Percentiles rank a stretch among this genome's conserved stretches.
Evolutionary conservation across 148 eudicot species (phyloP).

Genomic region (Bassia scoparia): DNA sequence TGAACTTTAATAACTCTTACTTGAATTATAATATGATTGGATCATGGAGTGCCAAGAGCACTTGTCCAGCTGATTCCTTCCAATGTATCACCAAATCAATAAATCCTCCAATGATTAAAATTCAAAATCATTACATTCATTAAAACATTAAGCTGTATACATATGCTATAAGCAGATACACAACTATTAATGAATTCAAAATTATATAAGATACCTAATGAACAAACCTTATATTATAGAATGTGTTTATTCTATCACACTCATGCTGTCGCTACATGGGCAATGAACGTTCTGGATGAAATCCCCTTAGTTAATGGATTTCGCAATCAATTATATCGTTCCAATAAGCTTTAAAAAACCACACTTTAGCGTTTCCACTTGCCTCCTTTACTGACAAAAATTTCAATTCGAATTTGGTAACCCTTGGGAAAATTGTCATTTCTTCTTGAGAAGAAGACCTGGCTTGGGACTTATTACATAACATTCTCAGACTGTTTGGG

Average conservation of each 20-base stretch:
- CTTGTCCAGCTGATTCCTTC: no score
- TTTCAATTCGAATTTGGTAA: not conserved
- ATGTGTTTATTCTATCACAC: not conserved
- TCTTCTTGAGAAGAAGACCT: not conserved
- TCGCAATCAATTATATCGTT: not conserved
- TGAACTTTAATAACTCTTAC: no score
- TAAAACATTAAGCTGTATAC: no score
- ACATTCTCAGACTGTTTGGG: constrained; percentile 2
- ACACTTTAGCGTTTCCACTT: no score
- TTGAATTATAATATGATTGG: no score
- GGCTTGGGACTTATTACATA: not conserved
- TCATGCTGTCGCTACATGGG: not conserved
- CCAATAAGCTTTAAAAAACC: not conserved
- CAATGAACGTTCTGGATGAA: not conserved
- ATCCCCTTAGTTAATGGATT: no score
- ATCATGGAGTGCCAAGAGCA: no score
- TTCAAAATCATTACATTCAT: no score
- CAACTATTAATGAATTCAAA: no score
- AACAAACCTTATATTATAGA: not conserved
- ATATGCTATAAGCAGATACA: no score
- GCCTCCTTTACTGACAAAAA: not conserved
- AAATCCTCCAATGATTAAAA: no score
- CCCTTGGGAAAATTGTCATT: not conserved
- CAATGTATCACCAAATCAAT: no score
- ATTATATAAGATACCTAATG: not conserved